A percentile compares a stretch with the other conserved stretches of the same genome.
phyloP scores from a whole-genome alignment of 2,329 filamentous ascomycete species.

The Nannizzia gypsea region DNA sequence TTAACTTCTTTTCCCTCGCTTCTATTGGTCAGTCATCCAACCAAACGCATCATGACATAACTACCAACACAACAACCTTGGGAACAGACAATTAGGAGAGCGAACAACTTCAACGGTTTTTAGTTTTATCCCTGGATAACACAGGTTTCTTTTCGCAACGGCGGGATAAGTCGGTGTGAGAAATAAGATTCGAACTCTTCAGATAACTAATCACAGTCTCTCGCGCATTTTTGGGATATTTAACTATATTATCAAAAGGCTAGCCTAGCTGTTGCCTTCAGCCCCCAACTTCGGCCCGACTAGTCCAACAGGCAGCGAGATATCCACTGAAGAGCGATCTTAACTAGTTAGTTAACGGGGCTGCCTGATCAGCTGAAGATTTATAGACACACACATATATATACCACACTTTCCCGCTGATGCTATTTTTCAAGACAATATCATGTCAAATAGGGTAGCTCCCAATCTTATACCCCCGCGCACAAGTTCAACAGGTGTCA shows the following conservation, averaged over 20 bases:
- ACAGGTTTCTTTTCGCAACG: no score
- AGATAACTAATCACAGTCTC: neutral
- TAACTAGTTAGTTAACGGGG: neutral
- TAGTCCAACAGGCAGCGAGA: neutral
- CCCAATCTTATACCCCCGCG: slow-evolving; percentile 56
- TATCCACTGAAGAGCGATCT: neutral
- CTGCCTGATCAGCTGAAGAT: neutral
- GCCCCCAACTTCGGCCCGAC: neutral
- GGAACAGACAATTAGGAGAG: no score
- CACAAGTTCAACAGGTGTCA: slow-evolving; percentile 53
- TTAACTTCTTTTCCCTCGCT: no score
- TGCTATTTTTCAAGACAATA: neutral
- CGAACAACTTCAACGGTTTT: no score
- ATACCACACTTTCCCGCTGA: neutral
- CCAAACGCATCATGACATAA: no score
- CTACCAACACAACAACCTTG: no score
- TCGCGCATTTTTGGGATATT: neutral
- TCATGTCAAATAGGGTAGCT: slow-evolving; percentile 16
- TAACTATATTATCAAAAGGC: neutral
- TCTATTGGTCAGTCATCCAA: no score
- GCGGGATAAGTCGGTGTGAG: no score
- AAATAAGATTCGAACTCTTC: no score
- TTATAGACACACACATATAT: neutral
- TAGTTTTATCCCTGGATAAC: no score
- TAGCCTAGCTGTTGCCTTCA: neutral